A percentile compares a stretch with the other conserved stretches of the same genome.
Conservation (phyloP, 345 rosid species). For the Iberis pinnata region DNA sequence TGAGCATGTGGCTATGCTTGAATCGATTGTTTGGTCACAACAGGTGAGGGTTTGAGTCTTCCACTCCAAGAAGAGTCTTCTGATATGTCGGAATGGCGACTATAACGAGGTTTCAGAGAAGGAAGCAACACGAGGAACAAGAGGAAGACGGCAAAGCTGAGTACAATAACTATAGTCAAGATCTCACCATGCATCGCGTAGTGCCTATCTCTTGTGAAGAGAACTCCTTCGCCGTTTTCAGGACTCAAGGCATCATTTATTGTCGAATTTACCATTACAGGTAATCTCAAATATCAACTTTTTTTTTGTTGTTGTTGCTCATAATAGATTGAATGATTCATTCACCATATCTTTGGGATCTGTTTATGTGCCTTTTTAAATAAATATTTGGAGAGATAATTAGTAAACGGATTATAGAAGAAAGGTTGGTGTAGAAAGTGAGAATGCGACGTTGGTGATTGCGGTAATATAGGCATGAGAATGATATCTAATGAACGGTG, state of each 20-base stretch:
- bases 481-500: too few relatives aligned
- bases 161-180: slow-evolving; percentile 27
- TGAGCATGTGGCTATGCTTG: too few relatives aligned
- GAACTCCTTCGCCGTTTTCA: slow-evolving; percentile 19
- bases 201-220: slow-evolving; percentile 29
- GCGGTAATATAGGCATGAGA: too few relatives aligned
- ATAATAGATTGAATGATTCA: too few relatives aligned
- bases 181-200: slow-evolving; percentile 48
- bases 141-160: slow-evolving; percentile 37
- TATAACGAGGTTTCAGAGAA: slow-evolving; percentile 33
- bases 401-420: too few relatives aligned
- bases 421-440: slow-evolving; percentile 4
- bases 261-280: too few relatives aligned
- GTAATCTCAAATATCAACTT: slow-evolving; percentile 7
- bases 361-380: too few relatives aligned
- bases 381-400: too few relatives aligned
- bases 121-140: slow-evolving; percentile 33
- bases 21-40: too few relatives aligned
- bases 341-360: too few relatives aligned
- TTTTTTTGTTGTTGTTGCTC: too few relatives aligned
- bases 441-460: slow-evolving; percentile 14
- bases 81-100: slow-evolving; percentile 21
- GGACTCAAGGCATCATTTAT: slow-evolving; percentile 32
- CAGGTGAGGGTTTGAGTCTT: slow-evolving; percentile 20
- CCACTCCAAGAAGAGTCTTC: slow-evolving; percentile 15